These are phyloP conservation scores for Penicillium sclerotiorum DNA, from an alignment of 2,329 filamentous ascomycete genomes.

Conservation along the genomic window DNA sequence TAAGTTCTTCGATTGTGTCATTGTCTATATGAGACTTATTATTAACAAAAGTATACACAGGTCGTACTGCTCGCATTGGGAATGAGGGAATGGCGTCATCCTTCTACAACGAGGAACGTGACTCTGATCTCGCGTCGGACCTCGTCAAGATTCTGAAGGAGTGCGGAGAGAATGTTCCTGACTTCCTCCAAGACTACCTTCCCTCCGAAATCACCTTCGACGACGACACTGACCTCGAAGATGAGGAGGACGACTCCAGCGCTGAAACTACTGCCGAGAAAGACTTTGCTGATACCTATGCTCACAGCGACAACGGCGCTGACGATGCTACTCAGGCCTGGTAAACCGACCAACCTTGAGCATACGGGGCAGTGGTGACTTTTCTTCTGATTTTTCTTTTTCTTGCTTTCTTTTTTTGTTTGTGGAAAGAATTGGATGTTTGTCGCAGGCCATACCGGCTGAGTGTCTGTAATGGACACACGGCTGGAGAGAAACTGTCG, in stretches of 20 bases:
- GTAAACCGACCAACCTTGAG: too few species aligned
- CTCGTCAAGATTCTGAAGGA: constrained; percentile 83
- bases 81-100: constrained; percentile 84
- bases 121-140: constrained; percentile 71
- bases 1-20: constrained; percentile 33
- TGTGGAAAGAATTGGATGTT: too few species aligned
- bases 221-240: constrained; percentile 57
- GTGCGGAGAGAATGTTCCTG: constrained; percentile 74
- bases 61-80: constrained; percentile 91
- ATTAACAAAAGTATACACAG: constrained; percentile 43
- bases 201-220: constrained; percentile 52
- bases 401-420: too few species aligned
- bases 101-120: constrained; percentile 79
- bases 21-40: too few species aligned
- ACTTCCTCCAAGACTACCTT: constrained; percentile 70
- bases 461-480: too few species aligned
- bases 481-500: too few species aligned
- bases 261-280: constrained; percentile 10
- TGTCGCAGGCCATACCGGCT: too few species aligned
- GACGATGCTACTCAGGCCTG: neutral
- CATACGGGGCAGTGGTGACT: too few species aligned
- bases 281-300: neutral
- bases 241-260: constrained; percentile 24
- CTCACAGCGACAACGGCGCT: too few species aligned
- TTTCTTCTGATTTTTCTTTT: too few species aligned